These are phyloP conservation scores for Colletotrichum incanum DNA, from an alignment of 2,329 filamentous ascomycete species.

Conservation along the genomic window DNA sequence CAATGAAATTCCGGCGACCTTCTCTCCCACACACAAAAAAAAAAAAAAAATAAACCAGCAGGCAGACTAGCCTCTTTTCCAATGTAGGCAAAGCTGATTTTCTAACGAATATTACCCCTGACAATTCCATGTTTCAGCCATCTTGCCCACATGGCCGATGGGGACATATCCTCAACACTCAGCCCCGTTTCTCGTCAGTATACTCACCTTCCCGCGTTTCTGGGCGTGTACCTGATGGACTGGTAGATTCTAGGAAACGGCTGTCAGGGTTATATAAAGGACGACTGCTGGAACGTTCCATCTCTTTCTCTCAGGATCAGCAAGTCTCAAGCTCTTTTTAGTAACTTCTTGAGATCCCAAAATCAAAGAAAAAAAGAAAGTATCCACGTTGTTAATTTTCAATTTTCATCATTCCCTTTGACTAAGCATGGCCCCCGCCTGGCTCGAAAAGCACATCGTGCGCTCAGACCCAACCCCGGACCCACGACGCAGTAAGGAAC, in stretches of 20 bases:
- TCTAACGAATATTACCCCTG: too few relatives aligned
- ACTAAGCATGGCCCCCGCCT: slow-evolving; percentile 24
- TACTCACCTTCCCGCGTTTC: not conserved
- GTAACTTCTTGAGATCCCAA: not conserved
- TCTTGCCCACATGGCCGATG: not conserved
- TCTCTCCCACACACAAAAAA: too few relatives aligned
- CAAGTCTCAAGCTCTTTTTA: not conserved
- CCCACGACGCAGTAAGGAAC: slow-evolving; percentile 21
- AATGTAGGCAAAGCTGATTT: too few relatives aligned
- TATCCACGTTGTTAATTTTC: too few relatives aligned
- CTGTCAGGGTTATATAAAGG: not conserved
- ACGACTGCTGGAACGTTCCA: not conserved
- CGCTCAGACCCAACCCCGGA: slow-evolving; percentile 22
- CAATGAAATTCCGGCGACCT: too few relatives aligned
- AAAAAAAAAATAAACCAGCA: too few relatives aligned
- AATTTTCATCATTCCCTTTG: not conserved
- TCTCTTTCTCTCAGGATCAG: not conserved
- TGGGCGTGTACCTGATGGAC: not conserved
- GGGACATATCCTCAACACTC: not conserved
- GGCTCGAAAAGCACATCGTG: slow-evolving; percentile 33
- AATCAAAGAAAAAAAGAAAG: not conserved
- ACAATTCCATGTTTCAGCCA: not conserved
- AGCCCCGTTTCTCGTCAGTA: not conserved
- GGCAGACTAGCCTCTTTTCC: too few relatives aligned
- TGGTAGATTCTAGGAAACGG: not conserved